Conservation (phyloP, 139 green algal species). For the Trebouxia sp. region DNA sequence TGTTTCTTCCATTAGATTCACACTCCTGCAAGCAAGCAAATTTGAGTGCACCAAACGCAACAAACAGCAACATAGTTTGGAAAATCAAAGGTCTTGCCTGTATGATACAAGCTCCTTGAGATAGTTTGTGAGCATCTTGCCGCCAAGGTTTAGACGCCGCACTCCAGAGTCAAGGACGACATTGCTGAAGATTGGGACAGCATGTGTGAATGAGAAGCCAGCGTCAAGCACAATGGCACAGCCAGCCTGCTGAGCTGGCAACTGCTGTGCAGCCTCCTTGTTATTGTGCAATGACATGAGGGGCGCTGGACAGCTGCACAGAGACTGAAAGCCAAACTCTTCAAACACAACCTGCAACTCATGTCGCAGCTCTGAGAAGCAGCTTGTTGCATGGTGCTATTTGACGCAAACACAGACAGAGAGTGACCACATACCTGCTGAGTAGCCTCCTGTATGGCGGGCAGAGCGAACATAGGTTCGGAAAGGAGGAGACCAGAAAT, state of each 20-base stretch:
- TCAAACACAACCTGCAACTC: conserved; percentile 77
- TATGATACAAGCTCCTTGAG: conserved; percentile 96
- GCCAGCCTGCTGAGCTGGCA: conserved; percentile 42
- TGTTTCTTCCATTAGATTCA: conserved; percentile 97
- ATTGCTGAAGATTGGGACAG: conserved; percentile 72
- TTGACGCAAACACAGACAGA: no score
- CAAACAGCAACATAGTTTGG: not conserved
- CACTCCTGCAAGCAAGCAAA: conserved; percentile 50
- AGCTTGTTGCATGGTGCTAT: no score
- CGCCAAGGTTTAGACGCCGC: conserved; percentile 90
- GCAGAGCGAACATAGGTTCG: conserved; percentile 85
- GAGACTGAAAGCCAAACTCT: conserved; percentile 70
- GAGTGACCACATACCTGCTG: no score
- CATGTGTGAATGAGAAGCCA: conserved; percentile 83
- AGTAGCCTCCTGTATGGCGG: conserved; percentile 55
- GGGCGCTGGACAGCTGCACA: conserved; percentile 58
- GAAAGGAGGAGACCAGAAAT: conserved; percentile 71
- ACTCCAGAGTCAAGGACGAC: conserved; percentile 53
- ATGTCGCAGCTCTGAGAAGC: no score
- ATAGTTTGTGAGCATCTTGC: conserved; percentile 97
- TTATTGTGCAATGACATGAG: conserved; percentile 57
- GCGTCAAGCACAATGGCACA: conserved; percentile 74
- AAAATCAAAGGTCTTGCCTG: conserved; percentile 37
- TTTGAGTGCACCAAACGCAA: not conserved
- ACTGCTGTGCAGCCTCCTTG: conserved; percentile 34